Percentiles rank a stretch among this genome's conserved stretches.
Conservation (phyloP, 2,329 filamentous ascomycete genomes). For the Claviceps citrina region DNA sequence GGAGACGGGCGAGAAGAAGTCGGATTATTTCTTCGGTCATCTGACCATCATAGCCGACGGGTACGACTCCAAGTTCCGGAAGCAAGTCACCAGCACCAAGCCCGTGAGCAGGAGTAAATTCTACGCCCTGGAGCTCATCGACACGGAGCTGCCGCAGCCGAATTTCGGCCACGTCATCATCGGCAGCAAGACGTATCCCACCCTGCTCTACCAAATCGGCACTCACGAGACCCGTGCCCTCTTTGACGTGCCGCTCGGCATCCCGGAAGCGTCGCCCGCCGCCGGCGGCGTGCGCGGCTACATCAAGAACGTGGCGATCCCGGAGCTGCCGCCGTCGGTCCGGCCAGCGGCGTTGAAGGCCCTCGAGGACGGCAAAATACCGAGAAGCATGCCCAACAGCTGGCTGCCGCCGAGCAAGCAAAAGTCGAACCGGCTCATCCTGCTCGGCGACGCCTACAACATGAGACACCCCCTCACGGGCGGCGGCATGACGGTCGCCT, state of each 20-base stretch:
- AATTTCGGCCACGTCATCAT: slow-evolving; percentile 81
- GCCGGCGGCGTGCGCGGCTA: slow-evolving; percentile 76
- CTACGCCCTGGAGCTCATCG: slow-evolving; percentile 83
- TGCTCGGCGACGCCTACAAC: slow-evolving; percentile 91
- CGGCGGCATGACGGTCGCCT: slow-evolving; percentile 93
- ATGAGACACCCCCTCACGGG: slow-evolving; percentile 98
- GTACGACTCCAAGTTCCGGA: slow-evolving; percentile 83
- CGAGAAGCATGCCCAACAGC: slow-evolving; percentile 82
- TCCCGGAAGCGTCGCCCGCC: slow-evolving; percentile 55
- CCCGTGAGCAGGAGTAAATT: slow-evolving; percentile 74
- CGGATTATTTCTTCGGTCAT: slow-evolving; percentile 73
- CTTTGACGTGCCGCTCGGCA: slow-evolving; percentile 68
- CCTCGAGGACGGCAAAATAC: slow-evolving; percentile 61
- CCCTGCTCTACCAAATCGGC: slow-evolving; percentile 93
- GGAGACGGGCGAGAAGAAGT: slow-evolving; percentile 36
- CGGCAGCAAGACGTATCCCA: slow-evolving; percentile 49
- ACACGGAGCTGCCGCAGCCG: slow-evolving; percentile 61
- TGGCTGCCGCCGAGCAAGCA: slow-evolving; percentile 67
- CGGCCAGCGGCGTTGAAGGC: slow-evolving; percentile 62
- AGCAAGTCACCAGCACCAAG: slow-evolving; percentile 48
- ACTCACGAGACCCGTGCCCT: slow-evolving; percentile 83
- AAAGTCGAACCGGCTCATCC: slow-evolving; percentile 45
- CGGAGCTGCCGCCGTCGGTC: slow-evolving; percentile 55
- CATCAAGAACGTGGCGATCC: slow-evolving; percentile 64
- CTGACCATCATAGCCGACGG: slow-evolving; percentile 86